A percentile compares a stretch with the other conserved stretches of the same genome.
These are phyloP conservation scores for Nissolia schottii DNA, from an alignment of 306 rosid species.

Conservation along the genomic window DNA sequence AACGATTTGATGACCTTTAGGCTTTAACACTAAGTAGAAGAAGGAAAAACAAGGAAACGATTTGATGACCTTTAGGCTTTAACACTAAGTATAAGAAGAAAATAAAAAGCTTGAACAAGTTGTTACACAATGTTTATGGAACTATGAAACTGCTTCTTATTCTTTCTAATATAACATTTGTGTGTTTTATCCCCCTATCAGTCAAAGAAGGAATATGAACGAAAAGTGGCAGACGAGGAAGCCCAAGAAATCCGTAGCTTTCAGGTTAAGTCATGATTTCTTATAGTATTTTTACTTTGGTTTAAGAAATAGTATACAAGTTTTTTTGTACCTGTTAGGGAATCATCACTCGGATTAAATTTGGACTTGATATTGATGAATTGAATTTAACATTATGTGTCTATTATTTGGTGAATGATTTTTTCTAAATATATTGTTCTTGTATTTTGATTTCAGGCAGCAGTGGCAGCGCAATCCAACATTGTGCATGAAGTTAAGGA, in stretches of 20 bases:
- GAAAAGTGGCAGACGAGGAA: conserved; percentile 70
- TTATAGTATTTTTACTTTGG: neutral
- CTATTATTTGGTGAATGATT: neutral
- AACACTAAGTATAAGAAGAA: conserved; percentile 5
- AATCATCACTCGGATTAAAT: neutral
- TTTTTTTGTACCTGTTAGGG: neutral
- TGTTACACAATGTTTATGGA: conserved; percentile 7
- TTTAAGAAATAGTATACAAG: neutral
- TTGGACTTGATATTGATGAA: neutral
- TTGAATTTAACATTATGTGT: neutral
- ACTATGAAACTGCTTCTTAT: neutral
- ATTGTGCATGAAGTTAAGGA: conserved; percentile 63
- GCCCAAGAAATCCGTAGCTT: conserved; percentile 64
- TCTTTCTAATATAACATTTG: conserved; percentile 2
- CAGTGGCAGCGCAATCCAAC: conserved; percentile 58
- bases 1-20: neutral
- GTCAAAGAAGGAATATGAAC: conserved; percentile 81
- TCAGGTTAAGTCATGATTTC: conserved; percentile 50
- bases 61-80: neutral
- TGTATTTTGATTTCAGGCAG: conserved; percentile 62
- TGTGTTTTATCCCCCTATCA: conserved; percentile 23
- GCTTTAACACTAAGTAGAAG: conserved; percentile 6
- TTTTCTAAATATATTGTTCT: conserved; percentile 19
- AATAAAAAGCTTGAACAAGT: neutral
- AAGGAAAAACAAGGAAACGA: conserved; percentile 9